phyloP scores from a whole-genome alignment of 2,329 filamentous ascomycete genomes.

The Fusarium pseudograminearum region DNA sequence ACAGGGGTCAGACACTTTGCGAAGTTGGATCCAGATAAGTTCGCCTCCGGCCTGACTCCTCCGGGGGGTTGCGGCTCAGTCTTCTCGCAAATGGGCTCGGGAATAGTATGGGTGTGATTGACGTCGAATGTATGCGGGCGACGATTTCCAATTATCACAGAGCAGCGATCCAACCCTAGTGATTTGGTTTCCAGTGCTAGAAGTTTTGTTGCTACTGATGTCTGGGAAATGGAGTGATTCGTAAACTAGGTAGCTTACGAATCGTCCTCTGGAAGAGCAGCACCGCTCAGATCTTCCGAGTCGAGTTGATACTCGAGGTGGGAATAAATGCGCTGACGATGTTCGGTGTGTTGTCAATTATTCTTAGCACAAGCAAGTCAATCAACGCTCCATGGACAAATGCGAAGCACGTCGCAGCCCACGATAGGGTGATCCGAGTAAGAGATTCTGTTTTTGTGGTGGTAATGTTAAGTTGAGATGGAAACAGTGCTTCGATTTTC shows the following conservation, averaged over 20 bases:
- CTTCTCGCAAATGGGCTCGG: constrained; percentile 10
- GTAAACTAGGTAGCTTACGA: not conserved
- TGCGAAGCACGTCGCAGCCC: constrained; percentile 16
- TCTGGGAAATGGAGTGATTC: not conserved
- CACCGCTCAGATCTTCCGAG: not conserved
- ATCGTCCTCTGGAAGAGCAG: constrained; percentile 8
- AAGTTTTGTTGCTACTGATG: constrained; percentile 10
- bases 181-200: constrained; percentile 4
- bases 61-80: constrained; percentile 21
- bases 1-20: not conserved
- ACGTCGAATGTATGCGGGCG: constrained; percentile 6
- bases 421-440: constrained; percentile 22
- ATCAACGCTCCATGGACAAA: constrained; percentile 1
- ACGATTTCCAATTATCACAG: not conserved
- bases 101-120: constrained; percentile 21
- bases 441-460: constrained; percentile 13
- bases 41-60: constrained; percentile 13
- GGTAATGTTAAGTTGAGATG: constrained; percentile 15
- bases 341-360: constrained; percentile 3
- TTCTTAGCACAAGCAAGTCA: not conserved
- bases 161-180: constrained; percentile 11
- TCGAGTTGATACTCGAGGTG: constrained; percentile 2
- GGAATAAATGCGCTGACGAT: constrained; percentile 1
- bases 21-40: constrained; percentile 1
- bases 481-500: constrained; percentile 9